phyloP scores from a whole-genome alignment of 768 basidiomycete species.

The Amanita pseudoporphyria region DNA sequence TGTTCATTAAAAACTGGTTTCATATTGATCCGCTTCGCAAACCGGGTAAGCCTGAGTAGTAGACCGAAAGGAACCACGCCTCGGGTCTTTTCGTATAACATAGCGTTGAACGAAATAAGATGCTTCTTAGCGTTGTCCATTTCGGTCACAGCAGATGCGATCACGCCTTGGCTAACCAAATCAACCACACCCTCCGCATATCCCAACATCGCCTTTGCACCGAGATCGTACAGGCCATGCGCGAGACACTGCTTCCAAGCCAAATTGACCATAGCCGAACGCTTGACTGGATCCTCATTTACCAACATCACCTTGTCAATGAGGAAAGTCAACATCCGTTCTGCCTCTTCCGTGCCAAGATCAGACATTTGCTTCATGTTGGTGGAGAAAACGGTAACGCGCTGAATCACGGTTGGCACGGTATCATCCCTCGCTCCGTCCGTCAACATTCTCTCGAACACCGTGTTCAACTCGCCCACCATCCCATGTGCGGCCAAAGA shows the following conservation, averaged over 20 bases:
- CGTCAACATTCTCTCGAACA: constrained; percentile 33
- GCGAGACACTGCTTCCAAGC: background rate
- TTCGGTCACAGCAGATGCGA: background rate
- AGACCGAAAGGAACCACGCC: constrained; percentile 16
- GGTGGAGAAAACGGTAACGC: constrained; percentile 29
- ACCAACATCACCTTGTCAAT: background rate
- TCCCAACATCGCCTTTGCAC: background rate
- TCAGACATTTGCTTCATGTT: constrained; percentile 17
- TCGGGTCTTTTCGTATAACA: background rate
- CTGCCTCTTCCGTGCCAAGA: background rate
- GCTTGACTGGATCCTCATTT: background rate
- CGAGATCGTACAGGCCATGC: background rate
- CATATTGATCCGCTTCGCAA: constrained; percentile 24
- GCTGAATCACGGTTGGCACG: constrained; percentile 26
- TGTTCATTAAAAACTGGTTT: constrained; percentile 19
- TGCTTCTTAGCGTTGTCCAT: background rate
- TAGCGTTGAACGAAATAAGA: background rate
- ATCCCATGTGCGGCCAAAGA: constrained; percentile 39
- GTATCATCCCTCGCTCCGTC: constrained; percentile 26
- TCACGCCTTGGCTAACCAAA: background rate
- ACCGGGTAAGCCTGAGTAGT: constrained; percentile 24
- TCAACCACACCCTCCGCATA: background rate
- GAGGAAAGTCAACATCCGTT: constrained; percentile 16
- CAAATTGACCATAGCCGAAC: background rate
- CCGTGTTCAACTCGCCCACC: constrained; percentile 44